Evolutionary conservation across 1,139 yeast genomes (phyloP).

Genomic region (Candida glucosophila): DNA sequence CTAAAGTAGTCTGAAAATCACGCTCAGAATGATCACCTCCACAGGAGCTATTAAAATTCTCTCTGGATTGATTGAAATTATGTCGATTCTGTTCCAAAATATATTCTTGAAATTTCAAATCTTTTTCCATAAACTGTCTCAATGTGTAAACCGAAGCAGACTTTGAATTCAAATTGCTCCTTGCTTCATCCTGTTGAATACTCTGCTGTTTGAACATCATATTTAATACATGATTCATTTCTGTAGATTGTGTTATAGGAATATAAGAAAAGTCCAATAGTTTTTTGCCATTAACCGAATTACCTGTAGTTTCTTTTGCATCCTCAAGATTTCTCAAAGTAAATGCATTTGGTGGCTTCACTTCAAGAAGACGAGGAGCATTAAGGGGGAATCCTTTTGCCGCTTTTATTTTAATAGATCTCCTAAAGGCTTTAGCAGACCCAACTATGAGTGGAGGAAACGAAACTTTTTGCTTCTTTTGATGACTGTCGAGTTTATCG

Average conservation of each 20-base stretch:
- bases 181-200: conserved; percentile 19
- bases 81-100: conserved; percentile 14
- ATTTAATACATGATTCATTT: conserved; percentile 17
- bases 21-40: too few species aligned
- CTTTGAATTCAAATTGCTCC: conserved; percentile 17
- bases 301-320: too few species aligned
- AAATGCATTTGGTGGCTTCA: conserved; percentile 20
- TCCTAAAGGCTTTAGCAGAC: conserved; percentile 34
- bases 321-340: too few species aligned
- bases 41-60: conserved; percentile 5
- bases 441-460: conserved; percentile 30
- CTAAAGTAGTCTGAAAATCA: conserved; percentile 36
- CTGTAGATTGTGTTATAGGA: conserved; percentile 20
- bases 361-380: conserved; percentile 28
- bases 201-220: conserved; percentile 11
- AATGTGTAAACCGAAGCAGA: conserved; percentile 39
- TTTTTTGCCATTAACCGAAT: conserved; percentile 9
- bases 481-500: neutral
- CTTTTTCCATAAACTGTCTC: conserved; percentile 46
- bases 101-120: conserved; percentile 31
- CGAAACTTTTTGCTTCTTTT: neutral
- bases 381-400: conserved; percentile 44
- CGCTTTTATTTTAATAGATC: conserved; percentile 36
- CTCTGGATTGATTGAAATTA: conserved; percentile 9
- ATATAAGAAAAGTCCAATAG: conserved; percentile 10